A percentile compares a stretch with the other conserved stretches of the same genome.
Conservation (phyloP, 768 basidiomycete species). For the Suillus hirtellus region DNA sequence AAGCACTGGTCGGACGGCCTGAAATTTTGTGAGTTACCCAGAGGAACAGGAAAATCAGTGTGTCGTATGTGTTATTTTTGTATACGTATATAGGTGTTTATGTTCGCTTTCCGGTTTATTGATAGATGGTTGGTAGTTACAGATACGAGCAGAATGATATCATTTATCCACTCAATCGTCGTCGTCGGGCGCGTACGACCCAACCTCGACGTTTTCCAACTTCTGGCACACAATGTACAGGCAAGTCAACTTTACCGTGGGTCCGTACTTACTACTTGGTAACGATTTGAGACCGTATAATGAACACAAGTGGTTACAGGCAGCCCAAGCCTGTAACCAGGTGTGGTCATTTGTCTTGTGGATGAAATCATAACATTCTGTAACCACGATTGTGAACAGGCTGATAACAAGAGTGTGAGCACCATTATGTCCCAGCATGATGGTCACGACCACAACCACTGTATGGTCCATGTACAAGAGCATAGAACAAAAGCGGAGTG, state of each 20-base stretch:
- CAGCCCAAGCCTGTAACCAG: not conserved
- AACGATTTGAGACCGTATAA: not conserved
- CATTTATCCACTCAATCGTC: not conserved
- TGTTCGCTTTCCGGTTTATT: not conserved
- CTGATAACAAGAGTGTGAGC: not conserved
- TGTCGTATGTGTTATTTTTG: not conserved
- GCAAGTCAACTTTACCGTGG: not conserved
- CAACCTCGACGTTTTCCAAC: not conserved
- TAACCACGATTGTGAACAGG: not conserved
- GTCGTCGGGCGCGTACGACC: not conserved
- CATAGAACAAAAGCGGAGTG: slow-evolving; percentile 25
- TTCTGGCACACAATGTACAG: not conserved
- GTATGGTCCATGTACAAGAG: not conserved
- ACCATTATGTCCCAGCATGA: not conserved
- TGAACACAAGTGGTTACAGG: not conserved
- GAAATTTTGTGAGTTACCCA: slow-evolving; percentile 43
- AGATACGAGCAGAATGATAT: not conserved
- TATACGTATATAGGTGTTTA: not conserved
- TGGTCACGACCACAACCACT: not conserved
- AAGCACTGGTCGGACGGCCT: slow-evolving; percentile 67
- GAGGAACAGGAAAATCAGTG: not conserved
- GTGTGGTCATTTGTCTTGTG: not conserved
- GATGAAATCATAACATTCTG: not conserved
- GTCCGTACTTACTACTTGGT: not conserved
- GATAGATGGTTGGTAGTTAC: not conserved